Evolutionary conservation across 2,329 filamentous ascomycete genomes (phyloP).

Genomic region (Xylariales sp.): DNA sequence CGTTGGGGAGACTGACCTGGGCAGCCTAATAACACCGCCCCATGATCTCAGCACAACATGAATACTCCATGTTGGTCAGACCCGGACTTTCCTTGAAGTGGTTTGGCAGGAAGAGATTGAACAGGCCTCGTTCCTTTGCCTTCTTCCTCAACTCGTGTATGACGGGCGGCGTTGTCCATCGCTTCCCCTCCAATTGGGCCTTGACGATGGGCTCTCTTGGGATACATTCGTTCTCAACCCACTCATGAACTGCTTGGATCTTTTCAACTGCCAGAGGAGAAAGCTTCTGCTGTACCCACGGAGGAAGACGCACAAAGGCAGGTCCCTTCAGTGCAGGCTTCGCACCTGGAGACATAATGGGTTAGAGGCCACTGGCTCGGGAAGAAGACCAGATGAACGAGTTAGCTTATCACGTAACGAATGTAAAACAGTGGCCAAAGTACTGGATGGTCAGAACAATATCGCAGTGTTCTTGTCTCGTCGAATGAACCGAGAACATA

Average conservation of each 20-base stretch:
- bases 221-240: constrained; percentile 39
- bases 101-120: constrained; percentile 35
- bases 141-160: constrained; percentile 37
- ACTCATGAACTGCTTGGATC: constrained; percentile 36
- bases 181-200: constrained; percentile 28
- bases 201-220: constrained; percentile 37
- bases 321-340: constrained; percentile 17
- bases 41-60: constrained; percentile 41
- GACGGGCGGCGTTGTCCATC: constrained; percentile 35
- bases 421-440: too few relatives aligned
- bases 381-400: too few relatives aligned
- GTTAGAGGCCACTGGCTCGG: too few relatives aligned
- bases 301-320: constrained; percentile 23
- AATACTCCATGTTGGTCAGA: constrained; percentile 40
- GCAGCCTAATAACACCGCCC: constrained; percentile 39
- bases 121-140: constrained; percentile 33
- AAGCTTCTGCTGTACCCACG: constrained; percentile 22
- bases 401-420: too few relatives aligned
- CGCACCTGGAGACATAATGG: background rate
- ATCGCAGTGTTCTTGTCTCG: too few relatives aligned
- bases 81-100: constrained; percentile 37
- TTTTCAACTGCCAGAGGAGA: constrained; percentile 32
- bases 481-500: too few relatives aligned
- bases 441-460: too few relatives aligned
- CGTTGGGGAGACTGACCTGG: background rate